A percentile compares a stretch with the other conserved stretches of the same genome.
phyloP scores from a whole-genome alignment of 164 flowering plant species.

The Umbellularia californica region DNA sequence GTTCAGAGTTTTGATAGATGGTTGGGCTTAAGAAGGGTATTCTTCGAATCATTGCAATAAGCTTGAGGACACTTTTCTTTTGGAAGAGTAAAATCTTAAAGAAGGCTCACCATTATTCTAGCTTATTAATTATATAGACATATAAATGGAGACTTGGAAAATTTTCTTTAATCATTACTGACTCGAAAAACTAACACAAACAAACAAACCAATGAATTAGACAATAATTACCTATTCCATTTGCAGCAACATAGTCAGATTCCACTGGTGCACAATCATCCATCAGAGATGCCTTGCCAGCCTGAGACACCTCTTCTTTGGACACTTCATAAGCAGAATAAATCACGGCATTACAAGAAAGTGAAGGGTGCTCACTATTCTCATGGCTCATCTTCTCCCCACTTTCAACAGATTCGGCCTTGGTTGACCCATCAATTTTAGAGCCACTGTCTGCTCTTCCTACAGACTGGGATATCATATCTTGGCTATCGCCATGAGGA shows the following conservation, averaged over 20 bases:
- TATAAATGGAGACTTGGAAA: no score
- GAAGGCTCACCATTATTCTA: no score
- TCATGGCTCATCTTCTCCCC: slow-evolving; percentile 72
- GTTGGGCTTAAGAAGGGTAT: no score
- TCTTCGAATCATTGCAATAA: no score
- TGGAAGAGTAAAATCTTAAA: no score
- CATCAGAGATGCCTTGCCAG: slow-evolving; percentile 45
- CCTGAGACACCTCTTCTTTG: slow-evolving; percentile 66
- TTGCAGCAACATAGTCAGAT: slow-evolving; percentile 43
- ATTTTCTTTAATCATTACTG: no score
- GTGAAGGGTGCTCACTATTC: slow-evolving; percentile 58
- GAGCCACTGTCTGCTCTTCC: slow-evolving; percentile 96
- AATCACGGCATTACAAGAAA: slow-evolving; percentile 76
- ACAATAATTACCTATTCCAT: slow-evolving; percentile 48
- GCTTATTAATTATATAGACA: no score
- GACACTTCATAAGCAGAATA: slow-evolving; percentile 61
- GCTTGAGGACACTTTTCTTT: no score
- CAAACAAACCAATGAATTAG: no score
- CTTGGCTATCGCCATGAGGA: slow-evolving; percentile 87
- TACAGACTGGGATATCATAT: slow-evolving; percentile 64
- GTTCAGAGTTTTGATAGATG: no score
- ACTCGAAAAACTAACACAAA: no score
- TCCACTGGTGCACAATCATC: slow-evolving; percentile 40
- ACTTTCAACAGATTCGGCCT: slow-evolving; percentile 92
- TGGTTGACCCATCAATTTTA: slow-evolving; percentile 73